These are phyloP conservation scores for Domatiomyces catenatus DNA, from an alignment of 2,329 filamentous ascomycete genomes.

Conservation along the genomic window DNA sequence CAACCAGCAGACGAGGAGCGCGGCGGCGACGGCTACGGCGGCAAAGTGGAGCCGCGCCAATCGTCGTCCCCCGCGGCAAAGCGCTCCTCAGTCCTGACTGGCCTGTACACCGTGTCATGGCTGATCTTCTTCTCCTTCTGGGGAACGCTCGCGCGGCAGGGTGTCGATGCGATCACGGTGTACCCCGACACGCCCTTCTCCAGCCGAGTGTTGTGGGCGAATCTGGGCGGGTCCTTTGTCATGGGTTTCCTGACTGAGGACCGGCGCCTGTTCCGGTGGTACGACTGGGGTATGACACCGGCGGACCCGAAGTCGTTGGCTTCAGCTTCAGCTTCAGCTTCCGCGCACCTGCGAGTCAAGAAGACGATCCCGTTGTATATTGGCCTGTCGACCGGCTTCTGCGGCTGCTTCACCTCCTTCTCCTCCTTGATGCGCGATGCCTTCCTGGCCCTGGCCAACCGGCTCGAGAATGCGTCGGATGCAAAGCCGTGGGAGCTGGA, in stretches of 20 bases:
- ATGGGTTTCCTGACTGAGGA: constrained; percentile 72
- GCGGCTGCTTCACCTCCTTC: constrained; percentile 73
- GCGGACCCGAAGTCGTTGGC: constrained; percentile 9
- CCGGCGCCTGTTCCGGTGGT: constrained; percentile 48
- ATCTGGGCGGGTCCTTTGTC: constrained; percentile 59
- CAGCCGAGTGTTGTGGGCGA: constrained; percentile 66
- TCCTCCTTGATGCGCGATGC: constrained; percentile 63
- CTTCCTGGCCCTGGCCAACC: constrained; percentile 60
- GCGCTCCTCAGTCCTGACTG: background rate
- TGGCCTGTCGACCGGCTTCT: constrained; percentile 66
- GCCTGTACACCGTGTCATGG: constrained; percentile 46
- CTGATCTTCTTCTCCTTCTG: constrained; percentile 69
- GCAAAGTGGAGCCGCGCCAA: constrained; percentile 28
- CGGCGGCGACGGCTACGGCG: constrained; percentile 61
- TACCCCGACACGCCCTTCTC: constrained; percentile 60
- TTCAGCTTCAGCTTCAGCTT: too few species aligned
- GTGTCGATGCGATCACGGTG: constrained; percentile 56
- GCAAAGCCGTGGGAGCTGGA: constrained; percentile 14
- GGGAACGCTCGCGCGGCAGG: constrained; percentile 63
- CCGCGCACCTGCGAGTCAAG: constrained; percentile 33
- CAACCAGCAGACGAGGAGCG: constrained; percentile 38
- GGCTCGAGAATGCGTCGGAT: constrained; percentile 27
- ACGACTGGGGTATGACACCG: constrained; percentile 14
- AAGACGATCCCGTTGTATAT: constrained; percentile 74
- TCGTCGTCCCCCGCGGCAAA: background rate